Conservation (phyloP, 805 yeast genomes). For the Candida pini region DNA sequence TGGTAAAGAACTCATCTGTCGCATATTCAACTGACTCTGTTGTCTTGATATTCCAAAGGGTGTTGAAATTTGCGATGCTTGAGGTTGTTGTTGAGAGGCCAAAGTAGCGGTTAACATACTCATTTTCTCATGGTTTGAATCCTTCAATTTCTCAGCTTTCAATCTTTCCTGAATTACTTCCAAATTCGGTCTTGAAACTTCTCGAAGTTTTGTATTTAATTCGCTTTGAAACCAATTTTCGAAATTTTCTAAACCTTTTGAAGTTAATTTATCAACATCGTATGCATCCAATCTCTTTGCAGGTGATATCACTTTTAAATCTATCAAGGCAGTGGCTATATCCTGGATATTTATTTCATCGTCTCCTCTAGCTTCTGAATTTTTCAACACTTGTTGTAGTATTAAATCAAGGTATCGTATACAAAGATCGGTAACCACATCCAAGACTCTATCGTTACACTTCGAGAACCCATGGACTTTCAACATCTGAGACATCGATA, state of each 20-base stretch:
- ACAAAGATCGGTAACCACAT: slow-evolving; percentile 72
- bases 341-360: slow-evolving; percentile 50
- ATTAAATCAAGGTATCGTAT: slow-evolving; percentile 56
- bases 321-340: slow-evolving; percentile 62
- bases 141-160: slow-evolving; percentile 15
- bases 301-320: slow-evolving; percentile 59
- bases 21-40: slow-evolving; percentile 6
- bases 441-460: slow-evolving; percentile 65
- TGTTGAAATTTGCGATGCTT: slow-evolving; percentile 8
- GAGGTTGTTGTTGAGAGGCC: slow-evolving; percentile 22
- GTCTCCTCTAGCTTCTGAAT: slow-evolving; percentile 41
- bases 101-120: slow-evolving; percentile 28
- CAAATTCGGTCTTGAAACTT: slow-evolving; percentile 27
- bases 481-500: slow-evolving; percentile 46
- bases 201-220: slow-evolving; percentile 38
- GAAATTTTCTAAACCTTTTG: slow-evolving; percentile 44
- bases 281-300: slow-evolving; percentile 47
- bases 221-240: slow-evolving; percentile 52
- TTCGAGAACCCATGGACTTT: slow-evolving; percentile 82
- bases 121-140: slow-evolving; percentile 27
- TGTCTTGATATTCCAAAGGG: slow-evolving; percentile 5
- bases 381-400: slow-evolving; percentile 40
- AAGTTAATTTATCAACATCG: slow-evolving; percentile 41
- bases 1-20: slow-evolving; percentile 2
- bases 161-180: slow-evolving; percentile 21